These are phyloP conservation scores for Mycena indigotica DNA, from an alignment of 768 basidiomycete genomes.

Conservation along the genomic window DNA sequence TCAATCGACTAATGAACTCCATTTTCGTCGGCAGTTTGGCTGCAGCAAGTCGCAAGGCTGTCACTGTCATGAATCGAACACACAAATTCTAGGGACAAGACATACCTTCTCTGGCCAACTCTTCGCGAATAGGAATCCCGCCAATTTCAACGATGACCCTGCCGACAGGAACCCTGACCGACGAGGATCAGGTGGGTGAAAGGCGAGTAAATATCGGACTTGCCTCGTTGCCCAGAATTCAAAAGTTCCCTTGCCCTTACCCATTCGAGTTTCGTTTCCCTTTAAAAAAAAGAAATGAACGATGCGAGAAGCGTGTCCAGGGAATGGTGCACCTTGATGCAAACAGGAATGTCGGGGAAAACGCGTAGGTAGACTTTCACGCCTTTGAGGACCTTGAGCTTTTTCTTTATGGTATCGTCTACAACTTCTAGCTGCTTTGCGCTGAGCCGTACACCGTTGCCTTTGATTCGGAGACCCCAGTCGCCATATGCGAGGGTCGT, in stretches of 20 bases:
- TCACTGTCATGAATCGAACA: no score
- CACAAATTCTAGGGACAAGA: conserved; percentile 2
- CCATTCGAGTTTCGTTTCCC: conserved; percentile 99
- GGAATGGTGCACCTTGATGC: conserved; percentile 93
- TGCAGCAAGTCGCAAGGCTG: conserved; percentile 89
- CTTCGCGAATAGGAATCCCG: conserved; percentile 85
- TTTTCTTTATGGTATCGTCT: conserved; percentile 86
- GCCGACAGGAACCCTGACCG: conserved; percentile 74
- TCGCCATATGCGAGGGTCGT: conserved; percentile 91
- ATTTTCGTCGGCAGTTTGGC: conserved; percentile 84
- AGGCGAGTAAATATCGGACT: background rate
- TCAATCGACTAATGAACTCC: conserved; percentile 76
- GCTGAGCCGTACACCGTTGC: conserved; percentile 75
- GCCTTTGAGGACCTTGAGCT: conserved; percentile 88
- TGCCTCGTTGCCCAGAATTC: conserved; percentile 97
- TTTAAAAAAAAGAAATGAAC: conserved; percentile 37
- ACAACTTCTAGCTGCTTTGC: conserved; percentile 90
- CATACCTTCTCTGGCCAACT: conserved; percentile 89
- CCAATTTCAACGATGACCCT: conserved; percentile 95
- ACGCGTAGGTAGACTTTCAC: conserved; percentile 84
- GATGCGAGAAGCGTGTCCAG: no score
- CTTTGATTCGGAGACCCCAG: conserved; percentile 89
- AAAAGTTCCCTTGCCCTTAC: conserved; percentile 97
- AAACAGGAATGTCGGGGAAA: conserved; percentile 96
- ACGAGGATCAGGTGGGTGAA: no score